Evolutionary conservation across 176 grass and related monocot genomes (phyloP), one percentile per base, ranked within the genome.

Genomic region (Saccharum officinarum): DNA sequence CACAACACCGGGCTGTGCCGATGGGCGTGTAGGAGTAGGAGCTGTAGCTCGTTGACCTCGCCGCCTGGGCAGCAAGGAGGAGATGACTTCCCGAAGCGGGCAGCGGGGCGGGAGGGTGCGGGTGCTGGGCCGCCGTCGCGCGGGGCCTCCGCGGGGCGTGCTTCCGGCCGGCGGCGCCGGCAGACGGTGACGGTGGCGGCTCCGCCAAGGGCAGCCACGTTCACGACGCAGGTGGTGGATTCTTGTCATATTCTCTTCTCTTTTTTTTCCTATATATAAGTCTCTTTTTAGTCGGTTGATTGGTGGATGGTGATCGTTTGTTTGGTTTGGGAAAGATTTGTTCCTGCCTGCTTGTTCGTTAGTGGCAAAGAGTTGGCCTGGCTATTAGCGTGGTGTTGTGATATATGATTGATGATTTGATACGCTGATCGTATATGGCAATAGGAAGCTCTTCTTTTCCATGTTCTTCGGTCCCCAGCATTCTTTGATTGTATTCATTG

Each of bases 111-210:
- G 76, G 57, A 68, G 57, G 91, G 2, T 92, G 96, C 76, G 93
- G 91, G 13, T 98, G 96, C 91, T 98, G 93, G 96, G 87, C 93
- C 75, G 96, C 84, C 16, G 70, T 98, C 37, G 28, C 85, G 10
- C 63, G 89, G 28, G 83, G 95, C n/a, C 37, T 98, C 22, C 76
- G 95, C 7, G 91, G 87, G 8, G 45, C 80, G 31, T 95, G 93
- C 77, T 87, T 84, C 67, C 86, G 89, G 8, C 83, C 91, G 4
- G 40, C 71, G 20, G 47, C 28, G 10, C 49, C 70, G 22, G 44
- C 70, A 10, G 71, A 39, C 28, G 67, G 20, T 28, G 78, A 59
- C 23, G 15, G 62, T 64, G 20, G 28, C 28, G 28, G 28, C 28
- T 28, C 28, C 28, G 76, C 90, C 57, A 98, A 98, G 81, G 89